These are phyloP conservation scores for Termitomyces sp. DNA, from an alignment of 768 basidiomycete genomes.

Conservation along the genomic window DNA sequence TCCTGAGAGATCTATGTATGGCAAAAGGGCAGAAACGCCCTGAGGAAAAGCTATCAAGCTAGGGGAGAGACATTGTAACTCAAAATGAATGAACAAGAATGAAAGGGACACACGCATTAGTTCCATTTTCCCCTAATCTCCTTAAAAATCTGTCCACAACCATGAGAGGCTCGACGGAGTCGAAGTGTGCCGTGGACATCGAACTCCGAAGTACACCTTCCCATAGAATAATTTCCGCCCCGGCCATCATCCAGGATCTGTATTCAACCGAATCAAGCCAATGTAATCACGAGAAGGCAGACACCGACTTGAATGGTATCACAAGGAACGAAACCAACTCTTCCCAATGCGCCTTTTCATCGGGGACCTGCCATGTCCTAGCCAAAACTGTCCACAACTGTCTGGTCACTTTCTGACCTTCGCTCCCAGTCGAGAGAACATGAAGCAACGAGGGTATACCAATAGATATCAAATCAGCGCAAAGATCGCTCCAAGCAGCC, in stretches of 20 bases:
- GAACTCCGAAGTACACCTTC: conserved; percentile 26
- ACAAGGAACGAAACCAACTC: conserved; percentile 38
- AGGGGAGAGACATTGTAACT: not conserved
- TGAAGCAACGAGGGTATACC: conserved; percentile 35
- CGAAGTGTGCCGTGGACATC: conserved; percentile 17
- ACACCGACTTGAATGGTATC: conserved; percentile 41
- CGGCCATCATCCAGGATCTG: conserved; percentile 42
- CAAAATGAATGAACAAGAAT: not conserved
- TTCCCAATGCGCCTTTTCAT: conserved; percentile 27
- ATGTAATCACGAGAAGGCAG: not conserved
- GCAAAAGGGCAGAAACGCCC: conserved; percentile 17
- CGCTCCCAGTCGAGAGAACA: conserved; percentile 23
- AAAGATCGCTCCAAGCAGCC: conserved; percentile 42
- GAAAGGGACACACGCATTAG: conserved; percentile 3
- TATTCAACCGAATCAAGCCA: conserved; percentile 1
- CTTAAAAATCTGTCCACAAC: conserved; percentile 25
- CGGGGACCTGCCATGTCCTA: conserved; percentile 20
- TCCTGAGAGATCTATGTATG: conserved; percentile 16
- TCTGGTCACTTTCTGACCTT: conserved; percentile 30
- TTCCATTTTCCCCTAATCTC: conserved; percentile 17
- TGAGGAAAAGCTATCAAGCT: conserved; percentile 20
- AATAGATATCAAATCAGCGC: conserved; percentile 37
- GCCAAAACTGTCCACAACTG: conserved; percentile 46
- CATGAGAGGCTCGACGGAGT: conserved; percentile 10
- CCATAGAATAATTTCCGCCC: conserved; percentile 39